A percentile compares a stretch with the other conserved stretches of the same genome.
Evolutionary conservation across 1,139 yeast genomes (phyloP).

Genomic region (Suhomyces guaymorum): DNA sequence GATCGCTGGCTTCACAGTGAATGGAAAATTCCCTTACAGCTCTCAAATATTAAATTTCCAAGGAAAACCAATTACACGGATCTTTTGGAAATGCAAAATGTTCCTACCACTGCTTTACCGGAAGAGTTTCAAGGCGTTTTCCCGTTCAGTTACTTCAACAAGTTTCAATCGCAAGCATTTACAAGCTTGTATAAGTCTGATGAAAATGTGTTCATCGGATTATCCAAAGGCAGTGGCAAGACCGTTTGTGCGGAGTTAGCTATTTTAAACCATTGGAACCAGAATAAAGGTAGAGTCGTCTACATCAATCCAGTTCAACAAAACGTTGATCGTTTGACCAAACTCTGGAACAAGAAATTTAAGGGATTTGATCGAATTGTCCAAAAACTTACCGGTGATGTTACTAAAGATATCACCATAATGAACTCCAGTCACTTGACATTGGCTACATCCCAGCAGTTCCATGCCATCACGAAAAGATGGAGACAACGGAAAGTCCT

Average conservation of each 20-base stretch:
- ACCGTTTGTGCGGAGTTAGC: conserved; percentile 74
- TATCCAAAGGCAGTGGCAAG: conserved; percentile 77
- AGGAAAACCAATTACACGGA: conserved; percentile 66
- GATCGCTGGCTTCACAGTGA: conserved; percentile 86
- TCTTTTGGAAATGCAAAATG: conserved; percentile 49
- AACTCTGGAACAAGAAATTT: conserved; percentile 55
- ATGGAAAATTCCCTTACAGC: conserved; percentile 58
- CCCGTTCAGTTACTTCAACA: conserved; percentile 57
- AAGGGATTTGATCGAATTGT: conserved; percentile 48
- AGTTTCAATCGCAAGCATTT: conserved; percentile 71
- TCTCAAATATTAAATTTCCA: conserved; percentile 61
- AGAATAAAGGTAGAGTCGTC: conserved; percentile 57
- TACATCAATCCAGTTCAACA: conserved; percentile 66
- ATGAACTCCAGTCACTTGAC: conserved; percentile 63
- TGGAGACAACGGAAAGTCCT: conserved; percentile 80
- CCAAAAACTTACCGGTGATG: conserved; percentile 63
- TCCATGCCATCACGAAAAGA: conserved; percentile 69
- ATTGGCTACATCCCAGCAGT: conserved; percentile 78
- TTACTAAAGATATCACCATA: conserved; percentile 52
- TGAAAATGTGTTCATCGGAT: conserved; percentile 65
- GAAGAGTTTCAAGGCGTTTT: conserved; percentile 50
- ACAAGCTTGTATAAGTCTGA: conserved; percentile 58
- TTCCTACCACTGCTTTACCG: conserved; percentile 50
- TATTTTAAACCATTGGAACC: conserved; percentile 67
- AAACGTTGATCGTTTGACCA: conserved; percentile 46